Conservation (phyloP, 768 basidiomycete genomes). For the Lactarius sanguifluus region DNA sequence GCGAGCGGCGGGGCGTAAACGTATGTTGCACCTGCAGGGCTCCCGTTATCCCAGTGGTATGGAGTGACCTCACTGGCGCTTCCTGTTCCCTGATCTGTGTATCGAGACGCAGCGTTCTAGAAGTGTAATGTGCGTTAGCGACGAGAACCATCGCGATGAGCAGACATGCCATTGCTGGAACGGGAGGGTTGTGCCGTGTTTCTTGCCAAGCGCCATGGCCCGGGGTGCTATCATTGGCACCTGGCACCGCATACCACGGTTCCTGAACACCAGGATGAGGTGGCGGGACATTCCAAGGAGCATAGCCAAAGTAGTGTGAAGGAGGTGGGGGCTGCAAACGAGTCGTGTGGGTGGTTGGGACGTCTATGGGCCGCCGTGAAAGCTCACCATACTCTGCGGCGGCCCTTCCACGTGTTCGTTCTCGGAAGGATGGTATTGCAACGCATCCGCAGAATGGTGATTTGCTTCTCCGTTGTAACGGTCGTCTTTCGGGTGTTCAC, state of each 20-base stretch:
- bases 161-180: not conserved
- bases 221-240: not conserved
- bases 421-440: not conserved
- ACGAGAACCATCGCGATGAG: not conserved
- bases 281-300: constrained; percentile 7
- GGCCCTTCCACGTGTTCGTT: not conserved
- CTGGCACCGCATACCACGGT: not conserved
- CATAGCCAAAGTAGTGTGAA: not conserved
- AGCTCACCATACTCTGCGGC: not conserved
- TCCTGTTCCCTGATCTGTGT: not conserved
- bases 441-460: not conserved
- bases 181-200: not conserved
- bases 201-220: constrained; percentile 1
- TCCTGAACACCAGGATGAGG: not conserved
- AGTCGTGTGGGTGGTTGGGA: not conserved
- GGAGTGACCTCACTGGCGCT: not conserved
- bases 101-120: not conserved
- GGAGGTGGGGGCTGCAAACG: not conserved
- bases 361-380: no score
- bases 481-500: not conserved
- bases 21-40: not conserved
- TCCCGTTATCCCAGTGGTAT: not conserved
- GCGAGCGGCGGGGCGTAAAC: not conserved
- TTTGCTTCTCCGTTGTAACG: not conserved
- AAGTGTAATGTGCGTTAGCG: not conserved